phyloP scores from a whole-genome alignment of 192 early-diverging fungal species.

The Gonapodya prolifera region DNA sequence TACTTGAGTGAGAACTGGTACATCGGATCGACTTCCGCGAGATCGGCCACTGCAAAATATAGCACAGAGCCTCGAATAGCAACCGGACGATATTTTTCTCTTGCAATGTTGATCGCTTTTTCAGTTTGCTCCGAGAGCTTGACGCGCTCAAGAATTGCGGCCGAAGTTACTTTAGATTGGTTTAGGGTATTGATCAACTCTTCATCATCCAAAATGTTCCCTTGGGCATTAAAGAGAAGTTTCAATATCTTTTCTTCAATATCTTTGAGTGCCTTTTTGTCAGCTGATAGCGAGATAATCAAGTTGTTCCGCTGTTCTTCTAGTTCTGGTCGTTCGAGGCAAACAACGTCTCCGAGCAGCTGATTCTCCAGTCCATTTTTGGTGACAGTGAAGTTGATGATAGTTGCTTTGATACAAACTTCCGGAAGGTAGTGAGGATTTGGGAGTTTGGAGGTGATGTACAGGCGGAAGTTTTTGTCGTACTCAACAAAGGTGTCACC shows the following conservation, averaged over 20 bases:
- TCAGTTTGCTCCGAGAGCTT: constrained; percentile 42
- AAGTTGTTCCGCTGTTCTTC: constrained; percentile 46
- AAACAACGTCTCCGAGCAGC: constrained; percentile 44
- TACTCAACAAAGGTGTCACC: constrained; percentile 51
- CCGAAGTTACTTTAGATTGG: constrained; percentile 51
- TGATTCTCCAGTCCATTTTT: constrained; percentile 43
- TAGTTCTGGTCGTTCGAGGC: constrained; percentile 41
- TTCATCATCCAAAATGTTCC: constrained; percentile 56
- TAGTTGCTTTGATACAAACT: constrained; percentile 50
- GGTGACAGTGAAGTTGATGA: constrained; percentile 57
- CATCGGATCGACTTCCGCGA: constrained; percentile 46
- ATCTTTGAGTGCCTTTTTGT: constrained; percentile 46
- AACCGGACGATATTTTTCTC: constrained; percentile 46
- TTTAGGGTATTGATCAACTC: constrained; percentile 50
- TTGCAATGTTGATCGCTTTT: constrained; percentile 39
- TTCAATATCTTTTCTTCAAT: constrained; percentile 51
- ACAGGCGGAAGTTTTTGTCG: constrained; percentile 50
- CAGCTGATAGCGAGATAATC: constrained; percentile 43
- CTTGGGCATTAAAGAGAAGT: constrained; percentile 44
- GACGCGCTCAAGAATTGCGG: constrained; percentile 43
- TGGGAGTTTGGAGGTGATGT: constrained; percentile 45
- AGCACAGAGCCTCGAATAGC: constrained; percentile 45
- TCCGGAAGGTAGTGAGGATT: constrained; percentile 53
- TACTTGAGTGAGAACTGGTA: constrained; percentile 54
- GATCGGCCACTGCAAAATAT: constrained; percentile 47